phyloP scores from a whole-genome alignment of 345 rosid species.

The Eucalyptus marginata region DNA sequence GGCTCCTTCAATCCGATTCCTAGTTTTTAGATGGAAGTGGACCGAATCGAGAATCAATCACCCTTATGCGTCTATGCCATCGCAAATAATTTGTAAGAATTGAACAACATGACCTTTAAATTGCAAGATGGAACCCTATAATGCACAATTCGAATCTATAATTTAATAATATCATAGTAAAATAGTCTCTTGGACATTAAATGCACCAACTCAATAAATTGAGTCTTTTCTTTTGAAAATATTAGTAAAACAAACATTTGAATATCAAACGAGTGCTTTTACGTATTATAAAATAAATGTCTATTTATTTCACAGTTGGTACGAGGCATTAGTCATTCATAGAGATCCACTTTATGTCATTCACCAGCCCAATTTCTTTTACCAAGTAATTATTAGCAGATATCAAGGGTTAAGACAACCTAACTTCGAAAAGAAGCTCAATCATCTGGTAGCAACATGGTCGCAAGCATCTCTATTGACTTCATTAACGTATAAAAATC shows the following conservation, averaged over 20 bases:
- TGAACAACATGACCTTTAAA: not conserved
- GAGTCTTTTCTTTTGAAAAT: not conserved
- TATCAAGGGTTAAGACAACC: not conserved
- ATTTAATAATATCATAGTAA: not conserved
- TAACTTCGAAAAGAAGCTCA: not conserved
- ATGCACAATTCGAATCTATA: not conserved
- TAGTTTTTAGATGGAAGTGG: fast-evolving
- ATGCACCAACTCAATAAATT: not conserved
- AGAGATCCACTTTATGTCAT: not conserved
- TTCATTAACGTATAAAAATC: not conserved
- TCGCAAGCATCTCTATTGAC: not conserved
- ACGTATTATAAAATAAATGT: not conserved
- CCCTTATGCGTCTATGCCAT: fast-evolving
- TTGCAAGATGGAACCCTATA: not conserved
- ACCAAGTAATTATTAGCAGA: not conserved
- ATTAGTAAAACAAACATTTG: not conserved
- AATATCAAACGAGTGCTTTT: not conserved
- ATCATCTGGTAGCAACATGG: not conserved
- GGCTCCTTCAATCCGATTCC: fast-evolving
- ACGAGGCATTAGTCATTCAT: not conserved
- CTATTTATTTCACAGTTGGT: not conserved
- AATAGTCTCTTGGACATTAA: not conserved
- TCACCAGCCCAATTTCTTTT: not conserved
- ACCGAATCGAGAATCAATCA: fast-evolving
- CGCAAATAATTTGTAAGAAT: not conserved